Base-by-base conservation (phyloP, 805 yeast species). In the Nakazawaea wickerhamii region DNA sequence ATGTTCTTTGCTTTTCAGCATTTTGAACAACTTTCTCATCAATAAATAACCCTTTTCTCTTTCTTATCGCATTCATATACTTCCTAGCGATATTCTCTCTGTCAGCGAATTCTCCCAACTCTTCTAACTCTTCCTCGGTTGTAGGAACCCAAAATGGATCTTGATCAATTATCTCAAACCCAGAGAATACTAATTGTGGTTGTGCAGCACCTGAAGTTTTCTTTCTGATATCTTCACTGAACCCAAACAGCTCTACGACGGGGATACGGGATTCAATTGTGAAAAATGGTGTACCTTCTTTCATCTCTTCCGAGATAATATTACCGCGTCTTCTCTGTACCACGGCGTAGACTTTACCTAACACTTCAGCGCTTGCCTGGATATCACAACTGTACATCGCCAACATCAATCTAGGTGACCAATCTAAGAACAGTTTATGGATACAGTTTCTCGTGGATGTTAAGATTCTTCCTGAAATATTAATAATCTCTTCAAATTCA, bases 71-170 rank as follows among this genome's bases (percentile, higher is more conserved):
- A 50, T 87, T 88, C 82, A 93, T 84, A 58, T 91, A 90, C 56
- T 72, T 73, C 58, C 95, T 75, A 0, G 97, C 98, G 49, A 90
- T 69, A 55, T 93, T 93, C 55, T 88, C 98, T 54, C 85, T 75
- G 52, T 93, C 99, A 1, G 96, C 95, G 50, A 77, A 75, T 49
- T 87, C 96, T 21, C 99, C 99, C 35, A 87, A 67, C 45, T 88
- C 95, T 59, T 93, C 98, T 36, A 93, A 63, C 60, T 93, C 99
- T 59, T 89, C 97, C 53, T 87, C 97, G 0, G 99, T 93, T 3
- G 93, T 86, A 11, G 99, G 99, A 13, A 93, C 95, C 99, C 99
- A 93, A 70, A 85, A 93, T 35, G 99, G 99, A 68, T 93, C 98
- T 50, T 84, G 76, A 50, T 89, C 95, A 40, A 91, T 76, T 49